Evolutionary conservation across 2,329 filamentous ascomycete species (phyloP).

Genomic region (Claviceps digitariae): DNA sequence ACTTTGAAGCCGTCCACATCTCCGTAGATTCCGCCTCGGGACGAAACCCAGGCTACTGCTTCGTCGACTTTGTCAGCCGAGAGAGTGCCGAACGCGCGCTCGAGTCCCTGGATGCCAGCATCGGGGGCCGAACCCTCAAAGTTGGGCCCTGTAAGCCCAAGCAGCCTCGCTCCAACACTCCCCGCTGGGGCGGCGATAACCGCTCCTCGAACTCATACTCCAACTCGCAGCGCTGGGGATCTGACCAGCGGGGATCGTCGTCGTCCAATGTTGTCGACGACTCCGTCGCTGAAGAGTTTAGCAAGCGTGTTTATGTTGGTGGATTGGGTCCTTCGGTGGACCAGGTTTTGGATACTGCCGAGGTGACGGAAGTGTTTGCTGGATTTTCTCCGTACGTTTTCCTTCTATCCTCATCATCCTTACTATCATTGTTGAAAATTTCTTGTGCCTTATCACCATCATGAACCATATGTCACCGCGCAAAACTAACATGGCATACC

Average conservation of each 20-base stretch:
- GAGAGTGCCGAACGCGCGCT: constrained; percentile 42
- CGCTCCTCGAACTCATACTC: background rate
- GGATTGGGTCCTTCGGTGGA: constrained; percentile 35
- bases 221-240: constrained; percentile 28
- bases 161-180: constrained; percentile 11
- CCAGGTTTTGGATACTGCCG: constrained; percentile 30
- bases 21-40: constrained; percentile 54
- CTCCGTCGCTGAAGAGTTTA: background rate
- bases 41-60: constrained; percentile 55
- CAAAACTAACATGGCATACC: background rate
- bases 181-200: constrained; percentile 1
- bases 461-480: too few relatives aligned
- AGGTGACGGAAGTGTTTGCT: constrained; percentile 33
- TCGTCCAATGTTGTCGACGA: background rate
- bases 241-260: constrained; percentile 9
- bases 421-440: background rate
- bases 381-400: constrained; percentile 25
- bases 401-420: too few relatives aligned
- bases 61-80: constrained; percentile 49
- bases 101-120: constrained; percentile 35
- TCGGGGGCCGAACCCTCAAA: constrained; percentile 47
- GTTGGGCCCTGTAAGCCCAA: constrained; percentile 53
- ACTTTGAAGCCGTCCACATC: constrained; percentile 47
- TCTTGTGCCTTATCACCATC: too few relatives aligned
- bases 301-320: constrained; percentile 34